Conservation (phyloP, 2,329 filamentous ascomycete genomes). For the Fusarium sp. region DNA sequence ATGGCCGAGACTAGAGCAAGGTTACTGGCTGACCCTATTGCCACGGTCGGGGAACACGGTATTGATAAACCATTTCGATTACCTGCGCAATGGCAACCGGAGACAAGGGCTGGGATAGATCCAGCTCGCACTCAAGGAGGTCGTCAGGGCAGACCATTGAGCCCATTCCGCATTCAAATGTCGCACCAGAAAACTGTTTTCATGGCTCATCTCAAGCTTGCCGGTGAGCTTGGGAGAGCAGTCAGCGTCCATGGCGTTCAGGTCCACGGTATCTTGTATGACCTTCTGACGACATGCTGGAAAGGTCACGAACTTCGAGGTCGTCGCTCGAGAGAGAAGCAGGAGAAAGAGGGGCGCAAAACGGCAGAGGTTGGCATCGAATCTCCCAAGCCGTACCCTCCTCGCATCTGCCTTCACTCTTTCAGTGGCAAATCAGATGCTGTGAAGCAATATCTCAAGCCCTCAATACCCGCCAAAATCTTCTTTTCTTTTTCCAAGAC, state of each 20-base stretch:
- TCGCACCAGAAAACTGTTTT: constrained; percentile 73
- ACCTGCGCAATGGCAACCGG: constrained; percentile 65
- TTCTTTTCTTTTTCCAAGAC: constrained; percentile 88
- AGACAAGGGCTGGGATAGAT: constrained; percentile 30
- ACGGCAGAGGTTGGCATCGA: constrained; percentile 46
- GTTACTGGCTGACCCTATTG: constrained; percentile 66
- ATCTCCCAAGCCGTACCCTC: constrained; percentile 68
- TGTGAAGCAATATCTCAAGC: constrained; percentile 78
- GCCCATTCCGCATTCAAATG: constrained; percentile 71
- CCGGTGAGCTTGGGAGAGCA: constrained; percentile 70
- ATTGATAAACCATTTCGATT: constrained; percentile 78
- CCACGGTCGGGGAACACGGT: constrained; percentile 79
- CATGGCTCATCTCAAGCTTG: constrained; percentile 71
- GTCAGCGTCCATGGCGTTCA: constrained; percentile 78
- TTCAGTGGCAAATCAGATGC: constrained; percentile 82
- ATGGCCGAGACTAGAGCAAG: constrained; percentile 64
- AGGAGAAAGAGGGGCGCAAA: constrained; percentile 20
- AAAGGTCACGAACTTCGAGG: constrained; percentile 70
- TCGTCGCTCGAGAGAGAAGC: constrained; percentile 57
- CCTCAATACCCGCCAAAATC: constrained; percentile 75
- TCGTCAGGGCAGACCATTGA: constrained; percentile 73
- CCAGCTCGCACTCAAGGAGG: constrained; percentile 69
- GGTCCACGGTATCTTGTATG: constrained; percentile 74
- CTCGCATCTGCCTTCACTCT: constrained; percentile 88
- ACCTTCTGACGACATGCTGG: constrained; percentile 69